phyloP scores from a whole-genome alignment of 805 yeast species.

The Blastobotrys robertii region DNA sequence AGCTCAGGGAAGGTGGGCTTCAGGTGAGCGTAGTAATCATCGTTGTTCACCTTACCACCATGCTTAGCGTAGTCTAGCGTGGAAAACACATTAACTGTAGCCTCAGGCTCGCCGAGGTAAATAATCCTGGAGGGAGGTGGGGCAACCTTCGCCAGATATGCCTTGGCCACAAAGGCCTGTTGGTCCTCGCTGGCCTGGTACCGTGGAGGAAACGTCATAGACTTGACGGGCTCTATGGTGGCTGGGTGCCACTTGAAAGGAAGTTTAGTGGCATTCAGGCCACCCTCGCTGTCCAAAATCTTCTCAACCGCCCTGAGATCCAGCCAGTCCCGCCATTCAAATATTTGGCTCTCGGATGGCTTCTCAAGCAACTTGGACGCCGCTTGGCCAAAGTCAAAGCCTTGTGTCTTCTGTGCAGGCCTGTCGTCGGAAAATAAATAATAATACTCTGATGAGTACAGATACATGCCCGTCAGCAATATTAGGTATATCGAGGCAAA shows the following conservation, averaged over 20 bases:
- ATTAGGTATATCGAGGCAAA: constrained; percentile 10
- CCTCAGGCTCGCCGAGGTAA: constrained; percentile 12
- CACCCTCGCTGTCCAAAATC: constrained; percentile 5
- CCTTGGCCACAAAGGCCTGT: constrained; percentile 11
- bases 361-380: constrained; percentile 2
- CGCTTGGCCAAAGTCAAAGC: constrained; percentile 8
- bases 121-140: constrained; percentile 13
- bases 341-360: constrained; percentile 8
- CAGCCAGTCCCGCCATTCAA: constrained; percentile 24
- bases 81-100: constrained; percentile 3
- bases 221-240: constrained; percentile 3
- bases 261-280: constrained; percentile 1
- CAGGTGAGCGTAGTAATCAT: neutral
- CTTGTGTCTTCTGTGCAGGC: constrained; percentile 2
- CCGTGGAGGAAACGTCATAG: constrained; percentile 9
- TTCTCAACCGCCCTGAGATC: constrained; percentile 15
- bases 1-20: constrained; percentile 2
- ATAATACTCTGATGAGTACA: constrained; percentile 9
- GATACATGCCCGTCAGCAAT: constrained; percentile 9
- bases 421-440: constrained; percentile 1
- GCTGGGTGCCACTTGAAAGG: no score
- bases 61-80: constrained; percentile 5
- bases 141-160: constrained; percentile 10
- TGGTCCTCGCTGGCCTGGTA: constrained; percentile 10
- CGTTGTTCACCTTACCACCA: constrained; percentile 5